Evolutionary conservation across 2,329 filamentous ascomycete species (phyloP).

Genomic region (Xylaria hypoxylon): DNA sequence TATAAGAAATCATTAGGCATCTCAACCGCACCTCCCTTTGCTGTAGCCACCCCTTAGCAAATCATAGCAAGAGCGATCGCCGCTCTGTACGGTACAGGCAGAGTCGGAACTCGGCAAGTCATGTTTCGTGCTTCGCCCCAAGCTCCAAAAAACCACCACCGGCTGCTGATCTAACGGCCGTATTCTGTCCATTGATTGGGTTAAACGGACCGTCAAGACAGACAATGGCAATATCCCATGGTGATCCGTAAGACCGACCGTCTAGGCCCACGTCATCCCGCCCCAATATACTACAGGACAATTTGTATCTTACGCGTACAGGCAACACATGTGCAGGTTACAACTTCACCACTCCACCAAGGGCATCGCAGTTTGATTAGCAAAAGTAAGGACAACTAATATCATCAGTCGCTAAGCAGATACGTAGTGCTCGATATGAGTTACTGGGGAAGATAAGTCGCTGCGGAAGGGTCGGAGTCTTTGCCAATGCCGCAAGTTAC

Average conservation of each 20-base stretch:
- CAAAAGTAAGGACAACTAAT: no score
- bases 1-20: slow-evolving; percentile 10
- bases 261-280: slow-evolving; percentile 22
- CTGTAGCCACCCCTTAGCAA: background rate
- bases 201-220: background rate
- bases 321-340: background rate
- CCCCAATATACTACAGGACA: background rate
- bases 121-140: background rate
- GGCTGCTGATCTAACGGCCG: background rate
- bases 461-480: no score
- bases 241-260: slow-evolving; percentile 15
- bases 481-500: no score
- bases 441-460: background rate
- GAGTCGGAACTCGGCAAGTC: slow-evolving; percentile 20
- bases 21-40: background rate
- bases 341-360: background rate
- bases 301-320: slow-evolving; percentile 5
- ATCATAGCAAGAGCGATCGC: background rate
- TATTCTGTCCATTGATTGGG: slow-evolving; percentile 7
- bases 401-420: background rate
- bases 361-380: background rate
- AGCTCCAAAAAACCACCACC: background rate
- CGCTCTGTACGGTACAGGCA: background rate
- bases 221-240: slow-evolving; percentile 1
- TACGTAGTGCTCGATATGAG: background rate